A percentile compares a stretch with the other conserved stretches of the same genome.
Conservation (phyloP, 805 yeast genomes). For the Candida nitratophila region DNA sequence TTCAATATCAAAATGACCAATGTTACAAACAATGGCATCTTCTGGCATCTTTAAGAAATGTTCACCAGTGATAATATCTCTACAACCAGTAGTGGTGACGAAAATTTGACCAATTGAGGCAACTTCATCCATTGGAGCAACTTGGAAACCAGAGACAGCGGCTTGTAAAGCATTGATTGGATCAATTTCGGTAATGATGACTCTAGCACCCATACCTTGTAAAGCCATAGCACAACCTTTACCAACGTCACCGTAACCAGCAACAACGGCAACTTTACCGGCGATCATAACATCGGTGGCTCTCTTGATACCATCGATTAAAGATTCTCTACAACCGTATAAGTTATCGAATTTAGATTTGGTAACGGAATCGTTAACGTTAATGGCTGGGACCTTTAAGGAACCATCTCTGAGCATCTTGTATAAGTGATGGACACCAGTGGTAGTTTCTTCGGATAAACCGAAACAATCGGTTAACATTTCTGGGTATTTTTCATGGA, state of each 20-base stretch:
- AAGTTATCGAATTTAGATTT: slow-evolving; percentile 99
- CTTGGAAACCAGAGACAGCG: slow-evolving; percentile 98
- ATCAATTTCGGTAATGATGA: slow-evolving; percentile 93
- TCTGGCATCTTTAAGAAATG: slow-evolving; percentile 94
- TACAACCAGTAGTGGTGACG: slow-evolving; percentile 99
- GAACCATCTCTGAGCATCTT: slow-evolving; percentile 83
- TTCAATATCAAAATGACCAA: slow-evolving; percentile 99
- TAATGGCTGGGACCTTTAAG: slow-evolving; percentile 98
- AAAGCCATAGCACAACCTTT: slow-evolving; percentile 99
- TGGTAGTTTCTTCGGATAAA: slow-evolving; percentile 97
- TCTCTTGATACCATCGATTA: slow-evolving; percentile 98
- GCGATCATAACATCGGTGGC: slow-evolving; percentile 99
- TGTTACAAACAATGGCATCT: slow-evolving; percentile 99
- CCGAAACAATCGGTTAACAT: slow-evolving; percentile 93
- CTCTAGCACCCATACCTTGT: slow-evolving; percentile 99
- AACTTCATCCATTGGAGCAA: slow-evolving; percentile 90
- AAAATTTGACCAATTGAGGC: slow-evolving; percentile 91
- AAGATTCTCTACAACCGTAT: slow-evolving; percentile 99
- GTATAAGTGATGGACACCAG: slow-evolving; percentile 99
- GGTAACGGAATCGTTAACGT: slow-evolving; percentile 98
- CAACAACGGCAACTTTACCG: slow-evolving; percentile 98
- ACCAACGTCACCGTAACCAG: slow-evolving; percentile 99
- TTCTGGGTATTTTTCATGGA: slow-evolving; percentile 97
- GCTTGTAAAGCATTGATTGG: slow-evolving; percentile 99
- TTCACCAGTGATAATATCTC: slow-evolving; percentile 89